Conservation (phyloP, 345 rosid species). For the Salix koriyanagi region DNA sequence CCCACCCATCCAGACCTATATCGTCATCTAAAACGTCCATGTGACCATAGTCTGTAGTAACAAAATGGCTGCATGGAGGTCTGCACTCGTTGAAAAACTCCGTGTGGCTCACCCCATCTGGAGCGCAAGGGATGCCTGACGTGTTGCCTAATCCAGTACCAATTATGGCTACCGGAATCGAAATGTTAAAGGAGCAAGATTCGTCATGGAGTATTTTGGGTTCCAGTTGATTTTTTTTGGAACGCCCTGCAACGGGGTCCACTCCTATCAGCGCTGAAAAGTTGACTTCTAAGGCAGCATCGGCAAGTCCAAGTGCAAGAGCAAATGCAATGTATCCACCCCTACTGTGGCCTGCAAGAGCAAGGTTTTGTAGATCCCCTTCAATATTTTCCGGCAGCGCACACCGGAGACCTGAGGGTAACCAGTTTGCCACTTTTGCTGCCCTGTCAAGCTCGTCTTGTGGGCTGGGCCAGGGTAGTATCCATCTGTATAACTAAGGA, state of each 20-base stretch:
- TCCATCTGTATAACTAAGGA: slow-evolving; percentile 8
- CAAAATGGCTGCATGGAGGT: slow-evolving; percentile 36
- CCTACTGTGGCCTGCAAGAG: slow-evolving; percentile 40
- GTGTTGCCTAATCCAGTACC: slow-evolving; percentile 33
- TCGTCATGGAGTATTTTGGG: slow-evolving; percentile 27
- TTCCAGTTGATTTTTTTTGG: not conserved
- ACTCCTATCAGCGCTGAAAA: slow-evolving; percentile 26
- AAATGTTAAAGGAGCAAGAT: slow-evolving; percentile 19
- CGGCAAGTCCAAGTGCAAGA: slow-evolving; percentile 23
- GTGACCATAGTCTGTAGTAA: slow-evolving; percentile 33
- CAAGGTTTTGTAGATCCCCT: slow-evolving; percentile 12
- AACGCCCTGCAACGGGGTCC: slow-evolving; percentile 35
- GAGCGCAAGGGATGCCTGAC: slow-evolving; percentile 15
- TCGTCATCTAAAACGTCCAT: slow-evolving; percentile 38
- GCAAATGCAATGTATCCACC: slow-evolving; percentile 41
- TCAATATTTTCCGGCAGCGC: slow-evolving; percentile 13
- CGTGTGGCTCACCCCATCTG: slow-evolving; percentile 24
- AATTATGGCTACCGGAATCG: slow-evolving; percentile 25
- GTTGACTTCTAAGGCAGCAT: not conserved
- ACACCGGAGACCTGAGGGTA: slow-evolving; percentile 14
- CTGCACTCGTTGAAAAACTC: slow-evolving; percentile 32
- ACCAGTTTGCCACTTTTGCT: slow-evolving; percentile 31
- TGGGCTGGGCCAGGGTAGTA: slow-evolving; percentile 14
- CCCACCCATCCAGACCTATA: not conserved
- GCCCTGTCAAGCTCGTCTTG: slow-evolving; percentile 25